Evolutionary conservation across 2,329 filamentous ascomycete species (phyloP).

Genomic region (Cercospora sp.): DNA sequence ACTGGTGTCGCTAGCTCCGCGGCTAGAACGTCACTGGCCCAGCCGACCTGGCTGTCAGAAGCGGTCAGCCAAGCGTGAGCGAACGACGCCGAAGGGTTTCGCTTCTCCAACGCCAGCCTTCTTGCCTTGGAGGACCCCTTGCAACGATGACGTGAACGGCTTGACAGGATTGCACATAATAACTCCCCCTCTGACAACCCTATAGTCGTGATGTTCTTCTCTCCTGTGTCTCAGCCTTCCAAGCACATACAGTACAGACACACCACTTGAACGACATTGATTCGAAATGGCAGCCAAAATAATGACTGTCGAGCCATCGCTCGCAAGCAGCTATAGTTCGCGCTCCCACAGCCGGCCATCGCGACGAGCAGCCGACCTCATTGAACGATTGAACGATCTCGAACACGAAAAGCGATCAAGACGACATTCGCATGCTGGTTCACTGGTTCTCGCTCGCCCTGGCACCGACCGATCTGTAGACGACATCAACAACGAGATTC

Average conservation of each 20-base stretch:
- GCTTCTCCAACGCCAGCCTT: neutral
- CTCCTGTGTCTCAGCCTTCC: neutral
- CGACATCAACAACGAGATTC: constrained; percentile 72
- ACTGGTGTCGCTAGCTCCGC: neutral
- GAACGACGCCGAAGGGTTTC: neutral
- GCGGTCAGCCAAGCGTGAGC: constrained; percentile 1
- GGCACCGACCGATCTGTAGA: constrained; percentile 48
- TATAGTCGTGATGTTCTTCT: neutral
- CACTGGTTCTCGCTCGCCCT: constrained; percentile 24
- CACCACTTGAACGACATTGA: neutral
- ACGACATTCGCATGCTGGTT: constrained; percentile 16
- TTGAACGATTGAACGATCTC: constrained; percentile 11
- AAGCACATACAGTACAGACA: neutral
- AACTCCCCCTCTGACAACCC: neutral
- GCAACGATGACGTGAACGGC: constrained; percentile 15
- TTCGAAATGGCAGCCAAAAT: constrained; percentile 1
- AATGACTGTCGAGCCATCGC: constrained; percentile 9
- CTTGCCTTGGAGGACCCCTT: constrained; percentile 11
- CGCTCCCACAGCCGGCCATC: constrained; percentile 1
- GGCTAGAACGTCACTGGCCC: constrained; percentile 6
- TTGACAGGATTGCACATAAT: neutral
- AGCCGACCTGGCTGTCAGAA: constrained; percentile 3
- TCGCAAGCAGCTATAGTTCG: constrained; percentile 1
- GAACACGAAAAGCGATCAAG: constrained; percentile 12
- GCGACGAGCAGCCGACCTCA: constrained; percentile 6